Base-by-base conservation (phyloP, 768 basidiomycete species). In the Mycena pura region DNA sequence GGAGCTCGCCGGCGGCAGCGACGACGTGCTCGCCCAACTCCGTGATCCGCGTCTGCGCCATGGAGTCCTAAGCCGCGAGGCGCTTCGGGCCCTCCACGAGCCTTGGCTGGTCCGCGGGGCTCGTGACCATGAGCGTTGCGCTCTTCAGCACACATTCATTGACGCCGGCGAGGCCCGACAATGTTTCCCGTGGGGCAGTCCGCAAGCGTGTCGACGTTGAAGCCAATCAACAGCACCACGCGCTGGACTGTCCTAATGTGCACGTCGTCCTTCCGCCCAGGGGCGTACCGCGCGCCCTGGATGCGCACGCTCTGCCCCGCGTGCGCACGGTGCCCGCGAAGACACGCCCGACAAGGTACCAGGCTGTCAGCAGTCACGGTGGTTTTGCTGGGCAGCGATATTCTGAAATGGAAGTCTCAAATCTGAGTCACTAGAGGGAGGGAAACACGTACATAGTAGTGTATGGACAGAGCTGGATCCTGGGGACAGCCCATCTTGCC, bases 1-100 rank as follows among this genome's bases (percentile, higher is more conserved):
- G 97, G 63, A 99, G 86, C 79, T 99, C 97, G 81, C 97, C 97
- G 63, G 97, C 96, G 82, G 96, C 97, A 65, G 97, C 97, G 65
- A 99, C 95, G 68, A 99, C 98, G 82, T 99, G 97, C 75, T 97
- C 95, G 73, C 97, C 97, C 69, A 88, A 91, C 64, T 96, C 95
- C 15, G 77, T 67, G 71, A 96, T 95, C 90, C 86, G 95, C 56
- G 95, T 88, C 80, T 97, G 95, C 66, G 99, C 96, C 80, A 97
- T 99, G 60, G 97, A 96, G 77, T 99, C 97, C 28, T 96, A 99
- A 83, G 99, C 99, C 70, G 97, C 96, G 51, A 99, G 87, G 84
- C 97, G 97, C 83, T 99, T 99, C 69, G 99, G 90, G 82, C 97
- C 97, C 85, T 99, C 96, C 63, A 99, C 97, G 66, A 99, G 92